A percentile compares a stretch with the other conserved stretches of the same genome.
Conservation (phyloP, 192 early-diverging fungal species). For the Coemansia sp. region DNA sequence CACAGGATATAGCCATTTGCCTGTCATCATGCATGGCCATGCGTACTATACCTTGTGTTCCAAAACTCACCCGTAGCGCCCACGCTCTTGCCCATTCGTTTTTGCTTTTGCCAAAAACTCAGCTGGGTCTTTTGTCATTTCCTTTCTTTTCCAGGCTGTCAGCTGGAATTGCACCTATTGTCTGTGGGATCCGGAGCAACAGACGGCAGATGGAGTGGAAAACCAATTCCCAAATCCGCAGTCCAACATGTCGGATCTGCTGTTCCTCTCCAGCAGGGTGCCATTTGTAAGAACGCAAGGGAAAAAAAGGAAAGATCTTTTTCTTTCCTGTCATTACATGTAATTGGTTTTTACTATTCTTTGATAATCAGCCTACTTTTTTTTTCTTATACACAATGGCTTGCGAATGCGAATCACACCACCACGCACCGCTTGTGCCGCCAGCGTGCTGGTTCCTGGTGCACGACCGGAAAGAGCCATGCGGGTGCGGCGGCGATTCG, state of each 20-base stretch:
- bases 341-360: neutral
- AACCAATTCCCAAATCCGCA: too few species aligned
- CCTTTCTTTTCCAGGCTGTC: neutral
- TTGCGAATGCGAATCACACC: constrained; percentile 25
- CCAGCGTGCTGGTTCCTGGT: constrained; percentile 45
- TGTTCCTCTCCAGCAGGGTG: neutral
- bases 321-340: neutral
- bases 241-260: too few species aligned
- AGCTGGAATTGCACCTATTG: neutral
- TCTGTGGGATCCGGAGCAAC: too few species aligned
- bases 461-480: constrained; percentile 46
- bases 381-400: constrained; percentile 11
- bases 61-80: neutral
- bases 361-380: neutral
- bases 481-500: constrained; percentile 36
- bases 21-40: neutral
- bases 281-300: neutral
- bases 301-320: too few species aligned
- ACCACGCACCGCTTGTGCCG: constrained; percentile 16
- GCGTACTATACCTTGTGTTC: neutral
- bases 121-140: neutral
- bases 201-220: too few species aligned
- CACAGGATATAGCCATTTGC: too few species aligned
- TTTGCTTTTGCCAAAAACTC: neutral
- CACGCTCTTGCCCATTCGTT: neutral